Base-by-base conservation (phyloP, 202 grass and related monocot genomes). In the Zizania palustris region DNA sequence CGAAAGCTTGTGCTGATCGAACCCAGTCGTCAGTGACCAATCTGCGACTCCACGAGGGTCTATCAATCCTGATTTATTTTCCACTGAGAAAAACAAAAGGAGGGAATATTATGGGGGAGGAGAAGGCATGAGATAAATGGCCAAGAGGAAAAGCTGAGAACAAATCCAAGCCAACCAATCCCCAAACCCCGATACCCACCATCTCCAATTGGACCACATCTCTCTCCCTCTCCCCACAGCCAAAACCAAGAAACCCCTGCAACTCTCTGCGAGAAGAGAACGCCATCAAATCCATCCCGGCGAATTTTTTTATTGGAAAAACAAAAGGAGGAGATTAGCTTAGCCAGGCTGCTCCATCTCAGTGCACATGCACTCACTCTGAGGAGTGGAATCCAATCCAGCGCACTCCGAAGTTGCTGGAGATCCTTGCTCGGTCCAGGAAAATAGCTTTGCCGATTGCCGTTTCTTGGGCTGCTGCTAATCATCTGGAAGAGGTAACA, bases 141-240 rank as follows among this genome's bases (percentile, higher is more conserved):
- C 4, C 86, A 45, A 60, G 71, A 72, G 37, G 60, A 67, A 81
- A 85, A 81, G 86, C 41, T 60, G 72, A 76, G 82, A 77, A 75
- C 80, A 83, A 77, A 77, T 81, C 77, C 82, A 72, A 85, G 77
- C 60, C 82, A 85, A 85, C 65, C 86, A 85, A 81, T 85, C 66
- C 66, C 51, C 71, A 66, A n/a, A n/a, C n/a, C n/a, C n/a, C n/a
- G n/a, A n/a, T n/a, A n/a, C n/a, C n/a, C 71, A 69, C 59, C 63
- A 64, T 67, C 81, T 81, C 66, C 65, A 48, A 48, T 38, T 85
- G 86, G 77, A 88, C 86, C 82, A 81, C 82, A 61, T 2, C 59
- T 71, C 81, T 21, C 53, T 28, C 28, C 28, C 28, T 28, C 28
- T 28, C 11, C 39, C 70, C 69, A 13, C 34, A 40, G 38, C 86